phyloP scores from a whole-genome alignment of 1,139 yeast species.

The Saccharomyces hybrid region DNA sequence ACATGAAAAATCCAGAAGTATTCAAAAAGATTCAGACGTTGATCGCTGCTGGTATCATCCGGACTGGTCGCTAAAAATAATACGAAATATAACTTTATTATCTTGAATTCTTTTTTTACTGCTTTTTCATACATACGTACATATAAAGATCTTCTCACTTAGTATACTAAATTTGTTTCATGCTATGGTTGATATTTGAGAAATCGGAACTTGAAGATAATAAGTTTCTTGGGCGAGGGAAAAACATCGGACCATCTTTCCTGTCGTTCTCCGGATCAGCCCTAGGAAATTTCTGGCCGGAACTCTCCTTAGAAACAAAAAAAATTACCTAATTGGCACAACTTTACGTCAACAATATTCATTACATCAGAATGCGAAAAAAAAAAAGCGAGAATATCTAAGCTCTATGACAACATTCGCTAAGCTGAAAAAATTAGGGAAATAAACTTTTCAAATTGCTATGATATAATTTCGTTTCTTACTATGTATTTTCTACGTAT shows the following conservation, averaged over 20 bases:
- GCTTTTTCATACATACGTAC: not conserved
- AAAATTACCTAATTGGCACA: not conserved
- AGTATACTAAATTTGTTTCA: not conserved
- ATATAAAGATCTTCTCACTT: not conserved
- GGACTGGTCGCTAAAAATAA: slow-evolving; percentile 42
- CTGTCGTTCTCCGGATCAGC: not conserved
- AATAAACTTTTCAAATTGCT: not conserved
- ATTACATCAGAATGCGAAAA: not conserved
- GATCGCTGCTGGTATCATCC: slow-evolving; percentile 94
- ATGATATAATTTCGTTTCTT: not conserved
- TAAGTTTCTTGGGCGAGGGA: not conserved
- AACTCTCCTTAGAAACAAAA: not conserved
- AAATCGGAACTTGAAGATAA: not conserved
- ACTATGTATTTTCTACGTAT: not conserved
- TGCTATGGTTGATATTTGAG: not conserved
- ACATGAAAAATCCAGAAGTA: slow-evolving; percentile 94
- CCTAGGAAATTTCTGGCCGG: not conserved
- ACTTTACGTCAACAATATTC: not conserved
- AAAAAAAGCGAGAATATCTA: not conserved
- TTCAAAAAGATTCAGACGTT: slow-evolving; percentile 80
- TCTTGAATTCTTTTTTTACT: not conserved
- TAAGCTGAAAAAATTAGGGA: not conserved
- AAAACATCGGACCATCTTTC: not conserved
- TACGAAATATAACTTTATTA: not conserved
- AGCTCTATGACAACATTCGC: not conserved